Percentiles rank a stretch among this genome's conserved stretches.
Evolutionary conservation across 352 stramenopile species (phyloP).

Genomic region (Pythium vanterpoolii): DNA sequence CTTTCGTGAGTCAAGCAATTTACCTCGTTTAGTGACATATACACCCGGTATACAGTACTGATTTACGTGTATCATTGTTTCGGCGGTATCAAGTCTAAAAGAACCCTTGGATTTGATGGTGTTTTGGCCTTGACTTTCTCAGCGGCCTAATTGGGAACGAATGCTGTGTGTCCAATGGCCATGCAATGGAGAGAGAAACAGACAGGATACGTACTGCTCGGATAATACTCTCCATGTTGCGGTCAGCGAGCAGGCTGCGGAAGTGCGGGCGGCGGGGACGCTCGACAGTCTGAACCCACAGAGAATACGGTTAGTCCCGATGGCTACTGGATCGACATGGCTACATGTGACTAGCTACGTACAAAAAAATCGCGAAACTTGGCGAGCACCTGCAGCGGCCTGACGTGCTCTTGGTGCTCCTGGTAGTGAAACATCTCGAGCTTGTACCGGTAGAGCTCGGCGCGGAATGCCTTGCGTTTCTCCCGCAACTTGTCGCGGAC

Average conservation of each 20-base stretch:
- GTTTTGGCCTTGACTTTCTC: constrained; percentile 46
- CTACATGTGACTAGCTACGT: constrained; percentile 16
- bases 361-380: constrained; percentile 75
- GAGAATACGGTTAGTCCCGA: neutral
- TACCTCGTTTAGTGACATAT: neutral
- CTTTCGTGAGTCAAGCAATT: neutral
- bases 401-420: constrained; percentile 45
- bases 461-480: constrained; percentile 54
- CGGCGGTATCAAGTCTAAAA: constrained; percentile 30
- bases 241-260: constrained; percentile 54
- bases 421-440: constrained; percentile 53
- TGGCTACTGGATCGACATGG: neutral
- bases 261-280: constrained; percentile 47
- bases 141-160: constrained; percentile 30
- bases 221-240: constrained; percentile 60
- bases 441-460: constrained; percentile 62
- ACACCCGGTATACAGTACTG: neutral
- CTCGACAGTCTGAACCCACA: constrained; percentile 34
- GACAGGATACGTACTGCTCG: constrained; percentile 25
- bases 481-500: constrained; percentile 54
- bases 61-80: neutral
- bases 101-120: constrained; percentile 38
- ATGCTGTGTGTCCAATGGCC: neutral
- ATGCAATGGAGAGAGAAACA: neutral
- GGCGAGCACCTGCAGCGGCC: constrained; percentile 51